Evolutionary conservation across 208 protist species (phyloP).

Genomic region (Leishmania martiniquensis): DNA sequence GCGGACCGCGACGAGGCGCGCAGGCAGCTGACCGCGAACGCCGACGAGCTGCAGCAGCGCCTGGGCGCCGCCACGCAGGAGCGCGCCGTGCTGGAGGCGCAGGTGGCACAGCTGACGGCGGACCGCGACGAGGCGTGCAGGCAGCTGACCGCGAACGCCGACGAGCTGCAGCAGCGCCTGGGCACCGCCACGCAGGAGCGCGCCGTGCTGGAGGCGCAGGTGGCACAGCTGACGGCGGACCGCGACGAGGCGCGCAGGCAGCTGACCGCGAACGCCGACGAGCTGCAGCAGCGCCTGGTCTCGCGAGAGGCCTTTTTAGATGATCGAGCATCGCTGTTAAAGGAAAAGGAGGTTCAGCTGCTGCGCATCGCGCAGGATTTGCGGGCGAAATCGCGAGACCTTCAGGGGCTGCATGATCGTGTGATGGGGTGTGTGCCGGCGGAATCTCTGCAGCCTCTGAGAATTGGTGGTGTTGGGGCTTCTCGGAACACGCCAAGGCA

Average conservation of each 20-base stretch:
- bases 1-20: constrained; percentile 13
- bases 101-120: constrained; percentile 5
- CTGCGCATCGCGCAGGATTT: constrained; percentile 36
- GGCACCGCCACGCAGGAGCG: constrained; percentile 10
- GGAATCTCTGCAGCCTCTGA: neutral
- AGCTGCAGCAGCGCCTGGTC: constrained; percentile 6
- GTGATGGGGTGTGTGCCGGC: neutral
- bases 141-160: constrained; percentile 14
- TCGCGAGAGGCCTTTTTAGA: constrained; percentile 29
- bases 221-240: constrained; percentile 2
- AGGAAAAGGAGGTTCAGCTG: constrained; percentile 44
- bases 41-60: constrained; percentile 2
- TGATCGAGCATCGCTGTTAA: constrained; percentile 29
- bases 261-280: neutral
- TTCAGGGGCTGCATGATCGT: constrained; percentile 25
- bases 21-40: neutral
- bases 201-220: constrained; percentile 7
- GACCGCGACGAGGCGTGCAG: constrained; percentile 28
- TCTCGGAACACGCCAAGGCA: neutral
- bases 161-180: constrained; percentile 31
- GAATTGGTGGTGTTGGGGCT: too few relatives aligned
- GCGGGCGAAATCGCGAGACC: constrained; percentile 35
- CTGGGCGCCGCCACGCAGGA: constrained; percentile 1
- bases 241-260: neutral
- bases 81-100: constrained; percentile 14